A percentile compares a stretch with the other conserved stretches of the same genome.
Evolutionary conservation across 2,329 filamentous ascomycete genomes (phyloP).

Genomic region (Microthyrium microscopicum): DNA sequence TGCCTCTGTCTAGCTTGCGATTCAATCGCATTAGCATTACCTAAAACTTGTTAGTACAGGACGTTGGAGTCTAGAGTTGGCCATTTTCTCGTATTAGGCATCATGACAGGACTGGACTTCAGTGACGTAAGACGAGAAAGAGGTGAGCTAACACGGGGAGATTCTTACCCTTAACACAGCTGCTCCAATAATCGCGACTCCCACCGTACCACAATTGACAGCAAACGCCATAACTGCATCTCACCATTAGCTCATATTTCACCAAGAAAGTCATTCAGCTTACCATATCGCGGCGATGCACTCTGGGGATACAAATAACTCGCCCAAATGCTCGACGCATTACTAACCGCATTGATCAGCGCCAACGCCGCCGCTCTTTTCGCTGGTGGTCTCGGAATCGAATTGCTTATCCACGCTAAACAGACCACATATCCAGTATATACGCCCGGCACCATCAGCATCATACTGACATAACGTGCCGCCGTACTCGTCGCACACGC

Average conservation of each 20-base stretch:
- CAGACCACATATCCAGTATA: constrained; percentile 46
- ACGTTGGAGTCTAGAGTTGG: too few species aligned
- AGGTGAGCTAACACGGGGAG: too few species aligned
- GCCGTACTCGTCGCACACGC: constrained; percentile 43
- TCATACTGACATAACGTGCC: constrained; percentile 53
- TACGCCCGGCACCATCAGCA: constrained; percentile 49
- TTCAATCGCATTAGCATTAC: constrained; percentile 50
- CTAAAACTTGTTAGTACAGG: too few species aligned
- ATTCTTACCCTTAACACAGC: constrained; percentile 43
- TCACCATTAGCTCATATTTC: neutral
- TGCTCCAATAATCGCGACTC: constrained; percentile 47
- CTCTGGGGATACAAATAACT: constrained; percentile 47
- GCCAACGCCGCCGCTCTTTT: constrained; percentile 59
- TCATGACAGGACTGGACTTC: too few species aligned
- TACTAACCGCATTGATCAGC: constrained; percentile 58
- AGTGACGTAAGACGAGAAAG: too few species aligned
- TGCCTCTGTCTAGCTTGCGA: constrained; percentile 49
- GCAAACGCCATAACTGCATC: constrained; percentile 41
- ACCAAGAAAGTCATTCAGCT: neutral
- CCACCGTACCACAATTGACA: constrained; percentile 50
- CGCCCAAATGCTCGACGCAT: constrained; percentile 53
- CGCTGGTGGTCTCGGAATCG: constrained; percentile 56
- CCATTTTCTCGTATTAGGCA: too few species aligned
- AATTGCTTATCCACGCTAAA: constrained; percentile 61
- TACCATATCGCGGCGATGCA: constrained; percentile 22